Evolutionary conservation across 2,329 filamentous ascomycete species (phyloP), one percentile per base, ranked within the genome.

Genomic region (Colletotrichum scovillei): DNA sequence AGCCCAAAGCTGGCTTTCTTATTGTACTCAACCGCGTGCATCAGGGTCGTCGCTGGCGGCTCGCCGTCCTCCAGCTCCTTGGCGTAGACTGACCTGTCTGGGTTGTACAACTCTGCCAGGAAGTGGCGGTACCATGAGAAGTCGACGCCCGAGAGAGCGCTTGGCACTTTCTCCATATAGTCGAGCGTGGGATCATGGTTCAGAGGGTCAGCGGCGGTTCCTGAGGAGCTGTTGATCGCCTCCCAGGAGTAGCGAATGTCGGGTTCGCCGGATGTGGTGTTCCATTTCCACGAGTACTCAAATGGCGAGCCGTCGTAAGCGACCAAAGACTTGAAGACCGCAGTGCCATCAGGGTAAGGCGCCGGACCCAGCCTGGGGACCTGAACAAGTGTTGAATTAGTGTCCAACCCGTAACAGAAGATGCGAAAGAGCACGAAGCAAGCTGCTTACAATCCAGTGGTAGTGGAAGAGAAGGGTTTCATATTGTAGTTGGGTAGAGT

Each of bases 251-350:
- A 69, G 42, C 71, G 67, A 32, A 73, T 66, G 22, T 64, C 58
- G 3, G 69, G 69, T 49, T 55, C 22, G 24, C 35, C 26, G 16
- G 26, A 22, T 5, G 65, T 26, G 8, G 71, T 69, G 38, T 69
- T 73, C 71, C 71, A 73, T 42, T 73, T 73, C 71, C 71, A 73
- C 3, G 71, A 64, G 46, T 73, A 73, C 55, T 73, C 71, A 6
- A 73, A 11, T 3, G 71, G 71, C n/a, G 62, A 64, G 19, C 71
- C 58, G 19, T 73, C 66, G 9, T 38, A 38, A 16, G 35, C 35
- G 12, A 38, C 35, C 12, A 38, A 14, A 7, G 35, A 38, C 35
- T 38, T 38, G 35, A 38, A 38, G 12, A 38, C 12, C 12, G 35
- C 35, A 38, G 35, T 16, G 35, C 35, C 35, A 38, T 38, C 35